Evolutionary conservation across 805 yeast species (phyloP).

Genomic region (Sugiyamaella qingdaonensis): DNA sequence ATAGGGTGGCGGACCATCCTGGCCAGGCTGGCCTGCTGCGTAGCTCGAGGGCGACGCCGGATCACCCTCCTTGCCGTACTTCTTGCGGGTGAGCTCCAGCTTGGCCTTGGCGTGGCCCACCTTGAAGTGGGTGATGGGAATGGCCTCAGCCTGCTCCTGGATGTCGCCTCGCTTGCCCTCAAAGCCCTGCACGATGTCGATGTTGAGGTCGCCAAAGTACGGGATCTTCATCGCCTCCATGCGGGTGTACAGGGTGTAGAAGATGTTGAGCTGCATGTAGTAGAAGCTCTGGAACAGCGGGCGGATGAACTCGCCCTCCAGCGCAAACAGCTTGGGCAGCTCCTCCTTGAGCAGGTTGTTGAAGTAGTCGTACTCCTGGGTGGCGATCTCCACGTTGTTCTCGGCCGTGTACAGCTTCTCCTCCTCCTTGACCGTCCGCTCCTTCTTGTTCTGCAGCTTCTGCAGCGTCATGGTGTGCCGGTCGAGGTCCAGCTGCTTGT

Average conservation of each 20-base stretch:
- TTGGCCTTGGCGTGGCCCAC: conserved; percentile 83
- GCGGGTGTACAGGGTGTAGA: conserved; percentile 82
- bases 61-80: conserved; percentile 43
- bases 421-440: conserved; percentile 82
- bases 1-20: conserved; percentile 34
- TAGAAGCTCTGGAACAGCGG: conserved; percentile 93
- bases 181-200: conserved; percentile 82
- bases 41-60: conserved; percentile 37
- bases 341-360: conserved; percentile 91
- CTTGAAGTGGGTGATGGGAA: conserved; percentile 87
- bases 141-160: conserved; percentile 82
- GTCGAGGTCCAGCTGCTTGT: conserved; percentile 91
- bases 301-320: conserved; percentile 88
- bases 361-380: conserved; percentile 92
- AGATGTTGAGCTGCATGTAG: conserved; percentile 96
- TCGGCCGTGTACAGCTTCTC: conserved; percentile 85
- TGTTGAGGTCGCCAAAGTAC: conserved; percentile 72
- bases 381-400: conserved; percentile 84
- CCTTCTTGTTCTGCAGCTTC: conserved; percentile 78
- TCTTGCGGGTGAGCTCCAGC: conserved; percentile 75
- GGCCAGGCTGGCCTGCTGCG: neutral
- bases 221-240: conserved; percentile 98
- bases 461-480: conserved; percentile 66
- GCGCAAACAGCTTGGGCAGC: conserved; percentile 77
- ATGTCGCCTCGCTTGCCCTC: conserved; percentile 79